phyloP scores from a whole-genome alignment of 2,329 filamentous ascomycete genomes.

The Xylaria multiplex region DNA sequence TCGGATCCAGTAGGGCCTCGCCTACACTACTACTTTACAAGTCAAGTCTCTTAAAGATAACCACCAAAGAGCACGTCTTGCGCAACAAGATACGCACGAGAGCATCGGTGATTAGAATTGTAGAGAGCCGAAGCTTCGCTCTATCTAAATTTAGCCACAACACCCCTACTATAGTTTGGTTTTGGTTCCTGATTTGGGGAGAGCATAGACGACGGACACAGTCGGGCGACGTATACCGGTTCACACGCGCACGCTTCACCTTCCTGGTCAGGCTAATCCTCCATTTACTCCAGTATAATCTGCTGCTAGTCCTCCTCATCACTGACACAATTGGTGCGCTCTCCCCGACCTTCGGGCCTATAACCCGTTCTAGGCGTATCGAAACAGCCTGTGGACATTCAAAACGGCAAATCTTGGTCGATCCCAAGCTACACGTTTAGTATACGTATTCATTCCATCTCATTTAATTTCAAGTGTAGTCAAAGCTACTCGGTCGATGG shows the following conservation, averaged over 20 bases:
- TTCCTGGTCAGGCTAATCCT: constrained; percentile 36
- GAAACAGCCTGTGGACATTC: not conserved
- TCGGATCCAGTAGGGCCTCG: not conserved
- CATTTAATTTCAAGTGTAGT: not conserved
- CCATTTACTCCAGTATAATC: constrained; percentile 24
- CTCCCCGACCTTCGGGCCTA: constrained; percentile 30
- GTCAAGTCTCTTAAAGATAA: not conserved
- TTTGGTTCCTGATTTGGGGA: constrained; percentile 9
- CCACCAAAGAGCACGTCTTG: not conserved
- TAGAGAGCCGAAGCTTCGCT: constrained; percentile 20
- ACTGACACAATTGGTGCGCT: constrained; percentile 29
- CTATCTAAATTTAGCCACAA: constrained; percentile 30
- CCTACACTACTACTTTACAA: not conserved
- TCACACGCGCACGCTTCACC: constrained; percentile 22
- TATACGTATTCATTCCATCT: not conserved
- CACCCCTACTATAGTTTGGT: not conserved
- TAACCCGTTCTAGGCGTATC: constrained; percentile 27
- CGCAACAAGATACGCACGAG: too few relatives aligned
- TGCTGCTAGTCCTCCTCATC: constrained; percentile 7
- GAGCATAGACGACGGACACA: constrained; percentile 1
- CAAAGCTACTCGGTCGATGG: not conserved
- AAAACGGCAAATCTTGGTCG: constrained; percentile 5
- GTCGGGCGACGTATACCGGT: constrained; percentile 22
- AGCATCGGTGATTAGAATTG: too few relatives aligned
- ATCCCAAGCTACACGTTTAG: constrained; percentile 16